Base-by-base conservation (phyloP, 2,329 filamentous ascomycete genomes). In the Alternaria sp. region DNA sequence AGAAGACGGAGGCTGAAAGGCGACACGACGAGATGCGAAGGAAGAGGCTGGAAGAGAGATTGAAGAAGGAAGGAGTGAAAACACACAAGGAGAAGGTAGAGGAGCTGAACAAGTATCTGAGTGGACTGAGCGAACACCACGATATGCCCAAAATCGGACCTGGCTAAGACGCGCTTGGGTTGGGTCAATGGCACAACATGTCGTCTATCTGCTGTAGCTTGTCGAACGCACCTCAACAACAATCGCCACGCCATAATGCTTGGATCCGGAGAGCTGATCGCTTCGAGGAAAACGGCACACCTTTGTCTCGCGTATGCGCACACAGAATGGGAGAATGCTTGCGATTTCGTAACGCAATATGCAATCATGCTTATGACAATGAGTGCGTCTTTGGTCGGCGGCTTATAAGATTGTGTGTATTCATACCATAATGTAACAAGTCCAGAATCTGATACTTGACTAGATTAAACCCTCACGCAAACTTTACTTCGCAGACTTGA, bases 51-150 rank as follows among this genome's bases (percentile, higher is more conserved):
- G 88, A 95, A 70, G 90, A 97, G 73, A 85, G 93, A 64, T 82
- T 96, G 45, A 89, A 91, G 74, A 88, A 90, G 14, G 94, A 97
- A 77, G 90, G 96, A 16, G 87, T 94, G 68, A 98, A 97, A 84
- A 97, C 94, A 30, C 95, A 99, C 80, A 98, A 98, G 78, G 92
- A 99, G 82, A 89, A 93, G 11, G 94, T 99, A 44, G 94, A 98
- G 79, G 93, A 97, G 78, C 83, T 98, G 70, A 99, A 99, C 78
- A 92, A 92, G 65, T 97, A 98, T 78, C 83, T 99, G 36, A 95
- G 92, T 67, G 91, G 90, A 67, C 81, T 99, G 74, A 97, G 92
- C 81, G 95, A 99, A 81, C 95, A 99, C 81, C 94, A 99, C 80
- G 95, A 99, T 78, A 99, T 99, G 81, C 85, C 85, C 8, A 81